phyloP scores from a whole-genome alignment of 106 monocot species.

The Gastrodia elata region DNA sequence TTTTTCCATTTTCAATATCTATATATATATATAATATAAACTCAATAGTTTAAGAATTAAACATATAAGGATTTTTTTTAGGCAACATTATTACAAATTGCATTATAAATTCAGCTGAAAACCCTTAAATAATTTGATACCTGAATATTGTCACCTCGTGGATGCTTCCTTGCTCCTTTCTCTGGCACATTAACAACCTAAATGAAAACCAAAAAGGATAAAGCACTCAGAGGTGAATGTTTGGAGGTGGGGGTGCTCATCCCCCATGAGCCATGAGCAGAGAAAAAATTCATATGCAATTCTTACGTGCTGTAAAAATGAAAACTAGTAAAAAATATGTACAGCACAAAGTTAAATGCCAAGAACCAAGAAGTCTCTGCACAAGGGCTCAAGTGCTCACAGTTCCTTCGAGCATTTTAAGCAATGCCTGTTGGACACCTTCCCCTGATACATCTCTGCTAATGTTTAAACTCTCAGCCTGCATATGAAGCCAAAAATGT shows the following conservation, averaged over 20 bases:
- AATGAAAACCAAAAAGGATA: not conserved
- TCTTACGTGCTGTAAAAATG: not conserved
- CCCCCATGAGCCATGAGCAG: not conserved
- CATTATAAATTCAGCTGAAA: not conserved
- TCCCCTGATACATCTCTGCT: constrained; percentile 89
- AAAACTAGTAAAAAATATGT: not conserved
- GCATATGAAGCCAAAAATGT: not conserved
- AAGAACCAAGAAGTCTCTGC: not conserved
- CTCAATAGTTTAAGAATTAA: not conserved
- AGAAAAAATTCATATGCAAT: not conserved
- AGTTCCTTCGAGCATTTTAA: constrained; percentile 95
- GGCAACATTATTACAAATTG: not conserved
- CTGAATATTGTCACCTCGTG: constrained; percentile 69
- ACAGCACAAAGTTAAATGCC: not conserved
- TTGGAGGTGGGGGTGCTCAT: not conserved
- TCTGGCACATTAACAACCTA: constrained; percentile 69
- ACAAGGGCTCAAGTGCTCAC: constrained; percentile 22
- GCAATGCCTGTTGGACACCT: constrained; percentile 79
- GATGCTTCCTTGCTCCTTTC: constrained; percentile 65
- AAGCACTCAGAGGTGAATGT: not conserved
- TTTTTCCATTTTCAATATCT: no score
- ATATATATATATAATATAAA: no score
- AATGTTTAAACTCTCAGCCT: constrained; percentile 62
- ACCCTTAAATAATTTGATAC: constrained; percentile 13
- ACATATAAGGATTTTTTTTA: not conserved